A percentile compares a stretch with the other conserved stretches of the same genome.
These are phyloP conservation scores for Solanum aculeatissimum DNA, from an alignment of 305 asterid species.

Conservation along the genomic window DNA sequence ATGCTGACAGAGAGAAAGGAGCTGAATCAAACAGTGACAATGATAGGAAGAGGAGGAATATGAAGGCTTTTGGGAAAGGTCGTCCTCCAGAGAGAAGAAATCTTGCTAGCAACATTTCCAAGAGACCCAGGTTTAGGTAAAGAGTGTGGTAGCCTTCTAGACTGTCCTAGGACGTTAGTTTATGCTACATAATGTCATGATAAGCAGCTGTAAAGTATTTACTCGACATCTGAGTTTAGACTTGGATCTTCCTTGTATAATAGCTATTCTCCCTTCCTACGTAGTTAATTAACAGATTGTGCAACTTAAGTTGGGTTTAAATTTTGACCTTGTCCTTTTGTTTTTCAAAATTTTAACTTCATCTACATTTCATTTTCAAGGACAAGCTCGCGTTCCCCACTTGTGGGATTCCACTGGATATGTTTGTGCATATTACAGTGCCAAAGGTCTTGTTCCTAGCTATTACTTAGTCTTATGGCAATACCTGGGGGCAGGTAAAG, in stretches of 20 bases:
- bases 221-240: not conserved
- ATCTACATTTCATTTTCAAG: not conserved
- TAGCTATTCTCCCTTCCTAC: not conserved
- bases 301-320: not conserved
- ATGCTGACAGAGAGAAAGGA: constrained; percentile 26
- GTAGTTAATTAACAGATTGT: not conserved
- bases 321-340: not conserved
- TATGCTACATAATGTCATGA: not conserved
- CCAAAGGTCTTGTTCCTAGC: not conserved
- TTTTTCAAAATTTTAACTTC: not conserved
- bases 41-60: constrained; percentile 24
- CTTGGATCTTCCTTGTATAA: not conserved
- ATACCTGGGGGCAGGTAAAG: not conserved
- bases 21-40: constrained; percentile 31
- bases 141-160: not conserved
- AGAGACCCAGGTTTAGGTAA: constrained; percentile 8
- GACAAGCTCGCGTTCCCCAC: too few relatives aligned
- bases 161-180: not conserved
- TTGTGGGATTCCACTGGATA: too few relatives aligned
- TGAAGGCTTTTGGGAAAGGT: constrained; percentile 25
- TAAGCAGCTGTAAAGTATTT: constrained; percentile 1
- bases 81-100: constrained; percentile 6
- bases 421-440: not conserved
- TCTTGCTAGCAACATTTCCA: not conserved
- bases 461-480: not conserved